Evolutionary conservation across 2,329 filamentous ascomycete genomes (phyloP), one percentile per base, ranked within the genome.

Genomic region (Fusarium acutatum): DNA sequence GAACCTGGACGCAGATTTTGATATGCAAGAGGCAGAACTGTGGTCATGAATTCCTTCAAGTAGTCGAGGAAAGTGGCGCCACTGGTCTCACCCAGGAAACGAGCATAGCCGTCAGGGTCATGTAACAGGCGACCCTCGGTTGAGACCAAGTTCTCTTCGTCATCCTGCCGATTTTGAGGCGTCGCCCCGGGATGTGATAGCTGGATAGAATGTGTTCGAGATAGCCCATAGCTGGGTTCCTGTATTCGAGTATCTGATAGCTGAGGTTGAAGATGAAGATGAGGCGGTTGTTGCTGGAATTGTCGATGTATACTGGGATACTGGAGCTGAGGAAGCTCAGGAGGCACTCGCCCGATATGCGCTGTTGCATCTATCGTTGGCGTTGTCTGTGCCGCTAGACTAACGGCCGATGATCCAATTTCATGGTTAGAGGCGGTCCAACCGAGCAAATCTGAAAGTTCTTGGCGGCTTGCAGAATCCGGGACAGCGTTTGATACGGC

Each of bases 41-140:
- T 82, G 43, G 78, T 77, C 79, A 88, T 85, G 66, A 87, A 84
- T 57, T 83, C 82, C 69, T 87, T 87, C 46, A 88, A 76, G 24
- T 84, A 79, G 64, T 88, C 86, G 10, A 88, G 81, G 60, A 88
- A 88, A 3, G 83, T 86, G 17, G 85, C 84, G 22, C 85, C 86
- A 28, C 86, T 87, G 13, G 86, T 87, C 73, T 84, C 84, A 43
- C 86, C 86, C 6, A 86, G 81, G 73, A 85, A 88, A 18, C 85
- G 83, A 3, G 82, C 78, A 30, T 81, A 84, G 30, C 85, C 85
- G 49, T 84, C 82, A 7, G 79, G 77, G 66, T 88, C 86, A 32
- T 83, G 80, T 11, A 88, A 81, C 24, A 86, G 77, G 26, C 83
- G 81, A 13, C 84, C 85, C n/a, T 84, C 77, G 10, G 74, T 79